phyloP scores from a whole-genome alignment of 257 asterid genomes.

The Solanum paucissectum region DNA sequence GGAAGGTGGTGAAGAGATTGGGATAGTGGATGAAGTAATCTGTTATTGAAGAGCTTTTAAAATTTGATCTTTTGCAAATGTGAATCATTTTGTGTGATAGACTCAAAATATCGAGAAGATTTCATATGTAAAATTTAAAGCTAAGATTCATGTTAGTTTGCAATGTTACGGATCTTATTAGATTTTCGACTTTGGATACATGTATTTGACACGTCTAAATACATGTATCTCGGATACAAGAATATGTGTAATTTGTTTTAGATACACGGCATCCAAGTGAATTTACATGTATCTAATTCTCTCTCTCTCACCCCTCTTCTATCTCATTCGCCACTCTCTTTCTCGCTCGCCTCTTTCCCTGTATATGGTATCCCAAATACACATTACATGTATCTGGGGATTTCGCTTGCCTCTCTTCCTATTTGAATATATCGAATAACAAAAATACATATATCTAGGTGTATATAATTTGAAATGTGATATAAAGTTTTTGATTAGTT shows the following conservation, averaged over 20 bases:
- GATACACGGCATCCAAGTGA: accelerated
- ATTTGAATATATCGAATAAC: accelerated
- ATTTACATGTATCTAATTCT: too few relatives aligned
- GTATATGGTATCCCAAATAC: too few relatives aligned
- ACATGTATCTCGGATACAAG: not conserved
- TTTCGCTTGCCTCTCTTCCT: too few relatives aligned
- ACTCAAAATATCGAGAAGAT: not conserved
- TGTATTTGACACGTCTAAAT: not conserved
- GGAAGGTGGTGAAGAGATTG: not conserved
- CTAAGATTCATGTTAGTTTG: not conserved
- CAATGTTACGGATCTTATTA: accelerated
- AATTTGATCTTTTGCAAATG: not conserved
- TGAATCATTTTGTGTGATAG: not conserved
- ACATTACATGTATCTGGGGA: not conserved
- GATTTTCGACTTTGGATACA: not conserved
- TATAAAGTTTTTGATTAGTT: too few relatives aligned
- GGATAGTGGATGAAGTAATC: too few relatives aligned
- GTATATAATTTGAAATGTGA: not conserved
- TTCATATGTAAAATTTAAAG: too few relatives aligned
- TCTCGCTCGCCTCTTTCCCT: not conserved
- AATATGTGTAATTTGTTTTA: too few relatives aligned
- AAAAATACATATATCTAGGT: too few relatives aligned
- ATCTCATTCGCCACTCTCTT: too few relatives aligned
- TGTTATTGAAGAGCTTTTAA: not conserved
- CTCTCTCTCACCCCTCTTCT: too few relatives aligned